Percentiles rank a stretch among this genome's conserved stretches.
These are phyloP conservation scores for Tuber melanosporum DNA, from an alignment of 495 filamentous ascomycete genomes.

Conservation along the genomic window DNA sequence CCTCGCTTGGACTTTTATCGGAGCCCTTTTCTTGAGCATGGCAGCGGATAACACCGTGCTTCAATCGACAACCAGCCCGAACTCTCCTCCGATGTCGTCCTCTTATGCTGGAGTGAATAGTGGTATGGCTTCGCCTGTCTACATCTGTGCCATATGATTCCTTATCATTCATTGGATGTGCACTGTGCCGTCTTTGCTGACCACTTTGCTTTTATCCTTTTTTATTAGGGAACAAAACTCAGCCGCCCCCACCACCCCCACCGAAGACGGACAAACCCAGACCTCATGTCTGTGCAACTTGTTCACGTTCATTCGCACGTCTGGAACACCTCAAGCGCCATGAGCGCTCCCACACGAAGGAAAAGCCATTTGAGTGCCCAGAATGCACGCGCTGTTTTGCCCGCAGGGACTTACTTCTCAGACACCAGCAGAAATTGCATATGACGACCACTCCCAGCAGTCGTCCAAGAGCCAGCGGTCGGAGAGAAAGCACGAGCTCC, in stretches of 20 bases:
- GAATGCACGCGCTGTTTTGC: slow-evolving; percentile 95
- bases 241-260: slow-evolving; percentile 42
- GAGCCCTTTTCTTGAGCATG: slow-evolving; percentile 33
- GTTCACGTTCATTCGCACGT: slow-evolving; percentile 84
- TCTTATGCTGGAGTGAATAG: slow-evolving; percentile 35
- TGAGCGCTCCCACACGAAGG: slow-evolving; percentile 97
- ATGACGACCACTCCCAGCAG: slow-evolving; percentile 91
- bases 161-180: slow-evolving; percentile 13
- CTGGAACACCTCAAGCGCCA: slow-evolving; percentile 97
- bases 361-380: slow-evolving; percentile 97
- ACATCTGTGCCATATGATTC: slow-evolving; percentile 29
- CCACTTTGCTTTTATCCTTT: slow-evolving; percentile 21
- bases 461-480: slow-evolving; percentile 72
- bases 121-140: slow-evolving; percentile 34
- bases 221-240: slow-evolving; percentile 29
- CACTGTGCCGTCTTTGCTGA: slow-evolving; percentile 22
- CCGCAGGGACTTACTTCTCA: slow-evolving; percentile 79
- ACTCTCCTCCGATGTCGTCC: slow-evolving; percentile 33
- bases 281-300: slow-evolving; percentile 91
- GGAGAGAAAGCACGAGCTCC: slow-evolving; percentile 69
- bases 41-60: slow-evolving; percentile 35
- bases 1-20: slow-evolving; percentile 19
- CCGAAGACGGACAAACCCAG: slow-evolving; percentile 96
- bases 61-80: slow-evolving; percentile 31
- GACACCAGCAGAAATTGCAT: slow-evolving; percentile 98